A percentile compares a stretch with the other conserved stretches of the same genome.
phyloP scores from a whole-genome alignment of 2,329 filamentous ascomycete genomes.

The Neopestalotiopsis sp. region DNA sequence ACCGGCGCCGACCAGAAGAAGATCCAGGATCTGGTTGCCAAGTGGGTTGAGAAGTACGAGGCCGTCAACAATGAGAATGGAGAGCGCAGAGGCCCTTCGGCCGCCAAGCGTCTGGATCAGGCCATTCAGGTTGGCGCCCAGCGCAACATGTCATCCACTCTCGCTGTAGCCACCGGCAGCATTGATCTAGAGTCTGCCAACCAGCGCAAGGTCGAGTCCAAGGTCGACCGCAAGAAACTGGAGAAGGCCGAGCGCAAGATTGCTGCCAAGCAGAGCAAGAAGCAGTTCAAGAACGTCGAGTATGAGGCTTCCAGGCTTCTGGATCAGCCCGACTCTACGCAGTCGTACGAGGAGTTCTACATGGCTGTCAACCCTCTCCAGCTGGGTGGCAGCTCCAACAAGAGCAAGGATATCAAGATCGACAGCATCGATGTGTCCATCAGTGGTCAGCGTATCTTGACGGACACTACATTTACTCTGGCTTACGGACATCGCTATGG shows the following conservation, averaged over 20 bases:
- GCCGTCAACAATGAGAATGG: slow-evolving; percentile 76
- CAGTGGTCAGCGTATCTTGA: slow-evolving; percentile 84
- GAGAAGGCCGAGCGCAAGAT: slow-evolving; percentile 99
- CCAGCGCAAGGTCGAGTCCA: slow-evolving; percentile 91
- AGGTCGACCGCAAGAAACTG: slow-evolving; percentile 97
- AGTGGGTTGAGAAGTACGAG: slow-evolving; percentile 85
- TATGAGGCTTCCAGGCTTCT: slow-evolving; percentile 94
- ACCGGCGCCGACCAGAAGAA: slow-evolving; percentile 74
- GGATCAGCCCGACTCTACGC: slow-evolving; percentile 78
- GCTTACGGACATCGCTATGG: slow-evolving; percentile 94
- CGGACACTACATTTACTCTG: slow-evolving; percentile 87
- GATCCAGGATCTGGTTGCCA: slow-evolving; percentile 83
- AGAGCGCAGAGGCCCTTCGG: slow-evolving; percentile 74
- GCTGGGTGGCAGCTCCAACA: slow-evolving; percentile 75
- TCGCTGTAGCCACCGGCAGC: slow-evolving; percentile 81
- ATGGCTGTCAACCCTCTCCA: slow-evolving; percentile 99
- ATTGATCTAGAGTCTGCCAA: slow-evolving; percentile 96
- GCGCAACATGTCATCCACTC: slow-evolving; percentile 93
- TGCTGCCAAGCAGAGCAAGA: slow-evolving; percentile 97
- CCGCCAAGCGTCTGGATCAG: slow-evolving; percentile 87
- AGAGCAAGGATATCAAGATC: slow-evolving; percentile 99
- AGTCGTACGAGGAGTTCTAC: slow-evolving; percentile 99
- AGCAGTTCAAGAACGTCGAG: slow-evolving; percentile 96
- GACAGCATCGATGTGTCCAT: slow-evolving; percentile 96
- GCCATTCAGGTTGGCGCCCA: slow-evolving; percentile 93